Conservation (phyloP, 441 rosid species). For the Capsella rubella region DNA sequence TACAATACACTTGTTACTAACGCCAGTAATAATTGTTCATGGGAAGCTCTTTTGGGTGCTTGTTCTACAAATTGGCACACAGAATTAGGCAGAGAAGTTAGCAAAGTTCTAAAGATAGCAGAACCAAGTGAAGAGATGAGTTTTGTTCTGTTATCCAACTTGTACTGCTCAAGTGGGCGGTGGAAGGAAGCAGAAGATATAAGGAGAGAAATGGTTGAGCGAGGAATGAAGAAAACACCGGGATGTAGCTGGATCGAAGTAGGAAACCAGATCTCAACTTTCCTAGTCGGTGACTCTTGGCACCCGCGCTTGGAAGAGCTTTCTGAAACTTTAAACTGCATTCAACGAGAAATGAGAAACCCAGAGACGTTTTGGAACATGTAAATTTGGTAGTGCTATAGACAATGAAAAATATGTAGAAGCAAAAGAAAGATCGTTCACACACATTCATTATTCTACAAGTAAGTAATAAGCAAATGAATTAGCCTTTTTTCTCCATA, state of each 20-base stretch:
- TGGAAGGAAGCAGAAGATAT: slow-evolving; percentile 82
- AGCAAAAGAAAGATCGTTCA: not conserved
- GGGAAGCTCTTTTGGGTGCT: slow-evolving; percentile 72
- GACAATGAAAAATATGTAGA: slow-evolving; percentile 5
- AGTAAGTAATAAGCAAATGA: slow-evolving; percentile 14
- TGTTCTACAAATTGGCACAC: slow-evolving; percentile 58
- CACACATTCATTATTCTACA: not conserved
- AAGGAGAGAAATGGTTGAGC: slow-evolving; percentile 60
- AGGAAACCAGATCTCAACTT: slow-evolving; percentile 52
- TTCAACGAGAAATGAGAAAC: slow-evolving; percentile 57
- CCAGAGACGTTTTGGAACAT: slow-evolving; percentile 9
- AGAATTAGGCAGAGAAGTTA: slow-evolving; percentile 50
- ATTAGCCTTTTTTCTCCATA: not conserved
- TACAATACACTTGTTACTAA: slow-evolving; percentile 21
- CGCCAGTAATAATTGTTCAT: slow-evolving; percentile 37
- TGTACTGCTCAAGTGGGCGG: slow-evolving; percentile 62
- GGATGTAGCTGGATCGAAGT: slow-evolving; percentile 91
- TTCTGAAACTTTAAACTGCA: slow-evolving; percentile 38
- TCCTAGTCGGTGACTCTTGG: slow-evolving; percentile 57
- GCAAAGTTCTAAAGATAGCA: slow-evolving; percentile 48
- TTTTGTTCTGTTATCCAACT: slow-evolving; percentile 67
- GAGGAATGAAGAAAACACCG: slow-evolving; percentile 71
- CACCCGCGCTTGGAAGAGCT: slow-evolving; percentile 47
- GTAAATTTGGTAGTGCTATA: slow-evolving; percentile 15
- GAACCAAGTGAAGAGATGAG: slow-evolving; percentile 62